Evolutionary conservation across 371 early-diverging fungal species (phyloP).

Genomic region (Lichtheimia hyalospora): DNA sequence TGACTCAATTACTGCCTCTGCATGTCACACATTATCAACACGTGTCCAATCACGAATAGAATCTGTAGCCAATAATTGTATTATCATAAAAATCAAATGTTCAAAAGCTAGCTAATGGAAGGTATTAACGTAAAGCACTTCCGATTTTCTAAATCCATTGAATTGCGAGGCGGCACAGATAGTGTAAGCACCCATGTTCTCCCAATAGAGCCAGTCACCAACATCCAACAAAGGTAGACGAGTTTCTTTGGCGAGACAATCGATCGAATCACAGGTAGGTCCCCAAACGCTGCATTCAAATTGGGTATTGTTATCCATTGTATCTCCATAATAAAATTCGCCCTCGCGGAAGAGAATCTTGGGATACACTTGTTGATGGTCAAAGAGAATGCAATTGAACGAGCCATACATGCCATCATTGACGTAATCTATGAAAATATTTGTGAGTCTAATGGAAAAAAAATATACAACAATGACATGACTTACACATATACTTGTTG

Average conservation of each 20-base stretch:
- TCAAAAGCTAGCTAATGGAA: conserved; percentile 13
- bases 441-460: neutral
- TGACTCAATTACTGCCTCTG: no score
- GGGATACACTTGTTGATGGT: conserved; percentile 86
- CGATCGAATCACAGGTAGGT: conserved; percentile 98
- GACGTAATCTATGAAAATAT: conserved; percentile 67
- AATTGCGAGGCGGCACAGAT: conserved; percentile 85
- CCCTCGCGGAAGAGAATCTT: conserved; percentile 24
- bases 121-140: conserved; percentile 87
- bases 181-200: conserved; percentile 98
- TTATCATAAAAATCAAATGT: neutral
- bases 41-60: no score
- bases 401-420: conserved; percentile 98
- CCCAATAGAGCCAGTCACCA: conserved; percentile 96
- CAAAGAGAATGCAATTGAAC: conserved; percentile 98
- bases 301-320: conserved; percentile 11
- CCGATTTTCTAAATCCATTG: conserved; percentile 89
- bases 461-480: neutral
- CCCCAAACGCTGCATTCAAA: conserved; percentile 90
- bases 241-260: conserved; percentile 77
- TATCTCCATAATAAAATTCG: conserved; percentile 9
- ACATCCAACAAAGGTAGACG: conserved; percentile 82
- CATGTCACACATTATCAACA: neutral
- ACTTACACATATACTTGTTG: conserved; percentile 76
- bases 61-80: no score